phyloP scores from a whole-genome alignment of 1,284 basidiomycete species.

The Ustilago loliicola region DNA sequence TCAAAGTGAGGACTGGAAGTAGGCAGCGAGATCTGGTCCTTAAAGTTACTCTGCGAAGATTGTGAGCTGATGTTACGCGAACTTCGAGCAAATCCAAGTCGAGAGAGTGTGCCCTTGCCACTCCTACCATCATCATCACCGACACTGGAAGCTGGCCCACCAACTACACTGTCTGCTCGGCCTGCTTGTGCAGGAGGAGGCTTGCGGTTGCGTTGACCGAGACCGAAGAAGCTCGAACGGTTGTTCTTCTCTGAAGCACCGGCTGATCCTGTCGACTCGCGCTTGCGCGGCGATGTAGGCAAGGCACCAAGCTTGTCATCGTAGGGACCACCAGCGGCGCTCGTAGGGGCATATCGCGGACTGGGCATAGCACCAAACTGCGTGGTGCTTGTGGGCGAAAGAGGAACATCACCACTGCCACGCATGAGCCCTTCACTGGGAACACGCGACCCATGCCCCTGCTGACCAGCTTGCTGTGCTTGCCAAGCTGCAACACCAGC shows the following conservation, averaged over 20 bases:
- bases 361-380: conserved; percentile 32
- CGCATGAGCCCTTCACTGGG: conserved; percentile 38
- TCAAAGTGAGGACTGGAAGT: conserved; percentile 64
- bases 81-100: conserved; percentile 57
- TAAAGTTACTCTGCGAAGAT: conserved; percentile 49
- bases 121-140: conserved; percentile 40
- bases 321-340: conserved; percentile 24
- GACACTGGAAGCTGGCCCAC: conserved; percentile 18
- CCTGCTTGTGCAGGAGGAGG: conserved; percentile 42
- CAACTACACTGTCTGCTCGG: conserved; percentile 6
- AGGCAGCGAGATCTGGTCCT: conserved; percentile 68
- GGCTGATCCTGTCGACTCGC: conserved; percentile 52
- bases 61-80: conserved; percentile 43
- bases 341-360: conserved; percentile 27
- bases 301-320: conserved; percentile 51
- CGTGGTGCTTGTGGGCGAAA: conserved; percentile 26
- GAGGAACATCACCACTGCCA: conserved; percentile 35
- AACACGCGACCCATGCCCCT: conserved; percentile 25
- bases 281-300: conserved; percentile 54
- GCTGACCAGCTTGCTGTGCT: conserved; percentile 55
- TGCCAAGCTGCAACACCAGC: conserved; percentile 54
- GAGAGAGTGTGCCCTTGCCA: conserved; percentile 55
- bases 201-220: conserved; percentile 55
- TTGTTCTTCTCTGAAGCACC: conserved; percentile 42
- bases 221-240: conserved; percentile 62